phyloP scores from a whole-genome alignment of 2,329 filamentous ascomycete species.

The Stagonosporopsis vannaccii region DNA sequence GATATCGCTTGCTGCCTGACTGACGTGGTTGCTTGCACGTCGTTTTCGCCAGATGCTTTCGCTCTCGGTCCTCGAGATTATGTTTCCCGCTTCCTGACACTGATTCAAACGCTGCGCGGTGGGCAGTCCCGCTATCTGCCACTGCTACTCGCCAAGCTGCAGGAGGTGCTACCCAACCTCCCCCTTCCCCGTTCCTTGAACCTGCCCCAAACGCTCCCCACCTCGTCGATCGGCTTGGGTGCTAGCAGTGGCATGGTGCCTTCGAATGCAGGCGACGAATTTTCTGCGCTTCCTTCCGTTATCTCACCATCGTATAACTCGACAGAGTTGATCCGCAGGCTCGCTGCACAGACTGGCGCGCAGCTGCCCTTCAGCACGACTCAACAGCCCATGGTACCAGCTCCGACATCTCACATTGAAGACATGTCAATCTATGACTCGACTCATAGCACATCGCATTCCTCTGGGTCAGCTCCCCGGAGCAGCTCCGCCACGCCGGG shows the following conservation, averaged over 20 bases:
- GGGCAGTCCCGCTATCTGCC: constrained; percentile 80
- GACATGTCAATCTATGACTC: constrained; percentile 47
- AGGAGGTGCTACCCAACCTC: constrained; percentile 69
- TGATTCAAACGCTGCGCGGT: constrained; percentile 74
- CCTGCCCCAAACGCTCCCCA: constrained; percentile 37
- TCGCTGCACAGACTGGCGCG: constrained; percentile 46
- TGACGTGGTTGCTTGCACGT: constrained; percentile 72
- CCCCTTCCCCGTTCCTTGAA: constrained; percentile 47
- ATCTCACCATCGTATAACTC: constrained; percentile 43
- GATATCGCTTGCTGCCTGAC: constrained; percentile 77
- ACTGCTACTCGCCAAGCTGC: constrained; percentile 76
- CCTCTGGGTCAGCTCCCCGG: constrained; percentile 39
- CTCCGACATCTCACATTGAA: constrained; percentile 43
- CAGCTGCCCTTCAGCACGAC: constrained; percentile 44
- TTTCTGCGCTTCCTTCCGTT: constrained; percentile 33
- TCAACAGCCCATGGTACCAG: constrained; percentile 41
- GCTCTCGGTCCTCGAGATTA: constrained; percentile 69
- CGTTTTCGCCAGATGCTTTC: constrained; percentile 65
- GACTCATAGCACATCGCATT: constrained; percentile 42
- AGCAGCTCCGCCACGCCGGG: constrained; percentile 46
- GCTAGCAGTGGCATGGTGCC: constrained; percentile 35
- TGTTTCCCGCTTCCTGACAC: constrained; percentile 70
- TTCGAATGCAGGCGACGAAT: constrained; percentile 42
- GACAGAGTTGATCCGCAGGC: constrained; percentile 44
- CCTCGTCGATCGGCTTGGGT: constrained; percentile 38